phyloP scores from a whole-genome alignment of 2,329 filamentous ascomycete species.

The Neonectria coccinea region DNA sequence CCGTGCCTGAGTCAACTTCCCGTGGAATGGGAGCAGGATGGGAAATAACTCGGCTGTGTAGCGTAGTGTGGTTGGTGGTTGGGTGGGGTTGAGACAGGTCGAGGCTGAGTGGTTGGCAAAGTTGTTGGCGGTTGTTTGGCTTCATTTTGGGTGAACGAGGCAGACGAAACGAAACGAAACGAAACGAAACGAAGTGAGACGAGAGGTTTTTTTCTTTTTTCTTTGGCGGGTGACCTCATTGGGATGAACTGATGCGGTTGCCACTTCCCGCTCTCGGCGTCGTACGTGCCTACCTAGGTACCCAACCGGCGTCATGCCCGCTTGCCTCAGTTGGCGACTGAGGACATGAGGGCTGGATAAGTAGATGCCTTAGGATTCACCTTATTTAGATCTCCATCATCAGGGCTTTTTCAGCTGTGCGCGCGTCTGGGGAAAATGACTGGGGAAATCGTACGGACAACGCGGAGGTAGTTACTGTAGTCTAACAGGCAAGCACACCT shows the following conservation, averaged over 20 bases:
- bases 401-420: neutral
- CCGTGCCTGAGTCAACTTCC: constrained; percentile 24
- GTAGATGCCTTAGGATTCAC: neutral
- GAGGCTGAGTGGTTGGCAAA: neutral
- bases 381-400: neutral
- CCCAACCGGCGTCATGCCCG: neutral
- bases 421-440: neutral
- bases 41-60: constrained; percentile 10
- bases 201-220: neutral
- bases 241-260: constrained; percentile 1
- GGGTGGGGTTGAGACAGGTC: neutral
- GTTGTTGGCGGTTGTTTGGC: neutral
- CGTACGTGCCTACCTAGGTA: neutral
- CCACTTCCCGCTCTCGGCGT: constrained; percentile 4
- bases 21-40: constrained; percentile 13
- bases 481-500: no score
- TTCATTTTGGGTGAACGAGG: neutral
- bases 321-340: neutral
- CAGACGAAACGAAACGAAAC: neutral
- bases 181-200: neutral
- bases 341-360: neutral
- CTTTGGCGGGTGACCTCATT: constrained; percentile 1
- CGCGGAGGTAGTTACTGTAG: neutral
- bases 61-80: neutral
- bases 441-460: neutral